Conservation (phyloP, 148 eudicot species). For the Spergularia bocconei region DNA sequence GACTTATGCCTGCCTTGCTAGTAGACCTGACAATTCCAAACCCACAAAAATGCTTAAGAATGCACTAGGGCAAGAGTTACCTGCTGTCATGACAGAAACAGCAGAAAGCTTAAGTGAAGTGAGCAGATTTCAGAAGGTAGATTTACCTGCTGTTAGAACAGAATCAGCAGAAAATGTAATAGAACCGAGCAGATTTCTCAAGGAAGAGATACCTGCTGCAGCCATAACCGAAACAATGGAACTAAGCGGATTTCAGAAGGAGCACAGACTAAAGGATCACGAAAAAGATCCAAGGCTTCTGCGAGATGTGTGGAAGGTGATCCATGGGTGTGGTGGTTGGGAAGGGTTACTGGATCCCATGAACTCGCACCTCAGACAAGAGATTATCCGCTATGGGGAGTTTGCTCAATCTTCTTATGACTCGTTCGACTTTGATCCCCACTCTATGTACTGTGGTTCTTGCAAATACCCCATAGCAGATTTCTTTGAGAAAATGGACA, state of each 20-base stretch:
- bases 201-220: not conserved
- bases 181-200: not conserved
- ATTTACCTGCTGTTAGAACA: not conserved
- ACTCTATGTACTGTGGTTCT: slow-evolving; percentile 84
- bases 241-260: slow-evolving; percentile 11
- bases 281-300: slow-evolving; percentile 40
- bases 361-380: slow-evolving; percentile 59
- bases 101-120: not conserved
- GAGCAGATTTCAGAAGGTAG: too few species aligned
- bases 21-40: not conserved
- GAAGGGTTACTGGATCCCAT: slow-evolving; percentile 66
- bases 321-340: slow-evolving; percentile 68
- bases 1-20: not conserved
- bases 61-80: not conserved
- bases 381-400: slow-evolving; percentile 76
- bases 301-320: slow-evolving; percentile 55
- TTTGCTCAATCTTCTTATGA: slow-evolving; percentile 83
- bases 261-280: not conserved
- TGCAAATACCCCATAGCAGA: slow-evolving; percentile 54
- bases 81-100: not conserved
- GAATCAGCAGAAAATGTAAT: not conserved
- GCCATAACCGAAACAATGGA: not conserved
- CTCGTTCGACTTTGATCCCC: slow-evolving; percentile 83
- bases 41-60: slow-evolving; percentile 2
- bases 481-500: slow-evolving; percentile 59